Evolutionary conservation across 331 rosid species (phyloP).

Genomic region (Telfairia occidentalis): DNA sequence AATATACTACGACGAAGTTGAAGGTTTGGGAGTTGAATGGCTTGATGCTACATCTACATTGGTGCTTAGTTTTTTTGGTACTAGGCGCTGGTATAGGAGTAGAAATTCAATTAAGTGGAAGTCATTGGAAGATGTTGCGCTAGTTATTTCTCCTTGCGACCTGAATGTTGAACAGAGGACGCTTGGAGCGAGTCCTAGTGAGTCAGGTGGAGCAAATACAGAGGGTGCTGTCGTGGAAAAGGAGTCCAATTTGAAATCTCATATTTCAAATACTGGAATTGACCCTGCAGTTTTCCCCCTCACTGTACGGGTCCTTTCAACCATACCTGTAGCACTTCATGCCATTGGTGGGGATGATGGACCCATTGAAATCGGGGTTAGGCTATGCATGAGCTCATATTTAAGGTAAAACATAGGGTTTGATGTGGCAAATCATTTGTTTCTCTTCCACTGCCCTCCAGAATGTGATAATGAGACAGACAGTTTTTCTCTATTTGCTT

Average conservation of each 20-base stretch:
- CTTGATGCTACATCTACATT: slow-evolving; percentile 69
- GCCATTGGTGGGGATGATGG: slow-evolving; percentile 82
- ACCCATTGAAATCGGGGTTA: slow-evolving; percentile 63
- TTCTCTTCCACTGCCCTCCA: not conserved
- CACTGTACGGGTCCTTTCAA: slow-evolving; percentile 49
- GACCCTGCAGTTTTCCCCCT: slow-evolving; percentile 58
- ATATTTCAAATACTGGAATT: slow-evolving; percentile 24
- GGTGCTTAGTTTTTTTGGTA: slow-evolving; percentile 50
- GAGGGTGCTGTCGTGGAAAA: slow-evolving; percentile 3
- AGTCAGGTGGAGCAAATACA: slow-evolving; percentile 4
- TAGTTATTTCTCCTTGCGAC: slow-evolving; percentile 46
- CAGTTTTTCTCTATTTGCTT: not conserved
- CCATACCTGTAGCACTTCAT: slow-evolving; percentile 72
- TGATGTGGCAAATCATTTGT: not conserved
- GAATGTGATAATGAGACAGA: not conserved
- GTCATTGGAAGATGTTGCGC: slow-evolving; percentile 52
- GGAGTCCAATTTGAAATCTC: slow-evolving; percentile 9
- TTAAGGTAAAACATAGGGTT: slow-evolving; percentile 19
- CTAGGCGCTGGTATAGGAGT: slow-evolving; percentile 35
- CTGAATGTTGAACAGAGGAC: slow-evolving; percentile 16
- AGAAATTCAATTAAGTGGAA: slow-evolving; percentile 49
- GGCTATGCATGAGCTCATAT: slow-evolving; percentile 74
- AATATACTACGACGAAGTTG: slow-evolving; percentile 77
- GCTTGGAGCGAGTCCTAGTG: slow-evolving; percentile 16
- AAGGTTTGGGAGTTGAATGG: slow-evolving; percentile 69